Evolutionary conservation across 2,329 filamentous ascomycete species (phyloP), one percentile per base, ranked within the genome.

Genomic region (Alternaria brassicicola): DNA sequence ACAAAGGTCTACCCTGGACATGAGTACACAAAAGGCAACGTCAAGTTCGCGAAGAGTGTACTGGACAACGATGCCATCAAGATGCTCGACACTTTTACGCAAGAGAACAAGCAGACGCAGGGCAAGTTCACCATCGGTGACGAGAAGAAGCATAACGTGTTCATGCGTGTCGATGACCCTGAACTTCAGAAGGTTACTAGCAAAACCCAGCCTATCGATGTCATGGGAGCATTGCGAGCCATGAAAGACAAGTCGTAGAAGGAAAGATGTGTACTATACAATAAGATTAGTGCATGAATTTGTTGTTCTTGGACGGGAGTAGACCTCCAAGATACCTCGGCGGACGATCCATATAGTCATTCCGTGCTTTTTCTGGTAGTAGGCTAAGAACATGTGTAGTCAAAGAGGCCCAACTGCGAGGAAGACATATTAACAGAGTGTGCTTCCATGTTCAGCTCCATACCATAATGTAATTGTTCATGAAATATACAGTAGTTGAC

Each of bases 21-120:
- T 72, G 95, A 98, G 78, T 99, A 99, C 80, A 99, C 95, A n/a
- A 97, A 95, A 79, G 86, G 89, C 50, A 99, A 99, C 73, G 92
- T 95, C 71, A 92, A 92, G 76, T 99, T 99, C 74, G 89, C 87
- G 46, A 80, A 90, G 58, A 89, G 89, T 2, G 89, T 98, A 15
- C 81, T 89, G 55, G 87, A 91, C 70, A 90, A 86, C 39, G 88
- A 91, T 47, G 87, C 75, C 0, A 70, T 97, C 62, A 88, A 90
- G 82, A 90, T 88, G 68, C 83, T 99, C 30, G 83, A 91, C 65
- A 83, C 84, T 0, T 97, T 92, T 76, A 90, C 92, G 1, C 86
- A 91, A 53, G 83, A 85, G 59, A 94, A 97, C 78, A 83, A 88
- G 79, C 86, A 97, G 80, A 98, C 95, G 1, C 93, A 97, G 77